phyloP scores from a whole-genome alignment of 306 rosid species.

The Sophora flavescens region DNA sequence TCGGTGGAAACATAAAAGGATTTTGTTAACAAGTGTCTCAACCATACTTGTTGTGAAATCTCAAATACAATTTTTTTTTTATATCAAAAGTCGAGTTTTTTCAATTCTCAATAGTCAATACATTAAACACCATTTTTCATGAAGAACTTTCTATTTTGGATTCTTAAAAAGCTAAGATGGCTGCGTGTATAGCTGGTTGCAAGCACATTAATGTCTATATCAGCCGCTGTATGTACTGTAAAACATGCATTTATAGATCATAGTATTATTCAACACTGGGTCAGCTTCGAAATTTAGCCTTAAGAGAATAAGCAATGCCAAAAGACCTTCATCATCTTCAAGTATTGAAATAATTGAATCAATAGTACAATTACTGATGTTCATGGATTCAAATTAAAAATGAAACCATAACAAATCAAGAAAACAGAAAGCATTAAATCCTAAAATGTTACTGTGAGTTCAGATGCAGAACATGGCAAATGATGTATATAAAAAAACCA shows the following conservation, averaged over 20 bases:
- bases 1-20: constrained; percentile 6
- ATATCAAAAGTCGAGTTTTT: no score
- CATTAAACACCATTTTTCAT: no score
- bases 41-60: no score
- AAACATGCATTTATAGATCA: constrained; percentile 12
- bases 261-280: not conserved
- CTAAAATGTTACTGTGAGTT: not conserved
- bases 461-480: constrained; percentile 3
- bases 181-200: not conserved
- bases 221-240: not conserved
- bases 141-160: no score
- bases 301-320: constrained; percentile 65
- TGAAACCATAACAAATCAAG: constrained; percentile 7
- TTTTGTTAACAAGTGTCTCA: not conserved
- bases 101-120: no score
- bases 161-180: not conserved
- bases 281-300: constrained; percentile 64
- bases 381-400: constrained; percentile 57
- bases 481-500: not conserved
- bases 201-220: constrained; percentile 13
- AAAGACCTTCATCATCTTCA: constrained; percentile 65
- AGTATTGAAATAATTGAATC: constrained; percentile 69
- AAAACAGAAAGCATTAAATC: constrained; percentile 3
- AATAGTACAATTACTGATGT: constrained; percentile 82
- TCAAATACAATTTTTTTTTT: no score